Conservation (phyloP, 2,329 filamentous ascomycete species). For the Botrytis hyacinthi region DNA sequence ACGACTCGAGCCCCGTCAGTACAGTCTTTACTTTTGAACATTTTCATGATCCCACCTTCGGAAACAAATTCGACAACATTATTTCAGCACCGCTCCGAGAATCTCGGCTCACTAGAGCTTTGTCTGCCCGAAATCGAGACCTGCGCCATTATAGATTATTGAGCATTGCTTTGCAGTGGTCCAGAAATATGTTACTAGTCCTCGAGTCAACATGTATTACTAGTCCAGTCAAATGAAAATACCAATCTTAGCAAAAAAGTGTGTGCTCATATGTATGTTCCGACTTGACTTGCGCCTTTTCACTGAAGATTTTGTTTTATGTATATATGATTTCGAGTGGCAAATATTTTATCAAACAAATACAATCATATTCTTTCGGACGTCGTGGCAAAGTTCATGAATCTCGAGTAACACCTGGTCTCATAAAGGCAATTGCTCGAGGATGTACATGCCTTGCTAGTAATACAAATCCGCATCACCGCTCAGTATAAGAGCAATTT, state of each 20-base stretch:
- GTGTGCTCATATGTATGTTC: not conserved
- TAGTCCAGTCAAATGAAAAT: not conserved
- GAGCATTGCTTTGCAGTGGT: not conserved
- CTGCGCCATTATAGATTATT: not conserved
- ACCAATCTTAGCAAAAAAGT: not conserved
- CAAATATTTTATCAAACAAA: not conserved
- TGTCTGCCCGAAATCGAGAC: not conserved
- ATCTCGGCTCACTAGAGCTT: not conserved
- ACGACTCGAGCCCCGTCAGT: not conserved
- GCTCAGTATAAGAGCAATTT: slow-evolving; percentile 36
- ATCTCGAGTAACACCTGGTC: slow-evolving; percentile 18
- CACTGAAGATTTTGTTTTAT: not conserved
- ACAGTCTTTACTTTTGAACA: not conserved
- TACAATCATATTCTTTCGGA: not conserved
- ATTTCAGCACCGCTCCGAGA: not conserved
- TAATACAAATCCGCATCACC: slow-evolving; percentile 21
- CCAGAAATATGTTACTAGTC: not conserved
- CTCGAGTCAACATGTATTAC: not conserved
- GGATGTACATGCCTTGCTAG: slow-evolving; percentile 20
- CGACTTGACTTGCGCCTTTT: not conserved
- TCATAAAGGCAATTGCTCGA: slow-evolving; percentile 17
- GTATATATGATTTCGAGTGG: not conserved
- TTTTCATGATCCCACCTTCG: not conserved
- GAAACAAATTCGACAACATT: not conserved
- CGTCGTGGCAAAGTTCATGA: slow-evolving; percentile 16